A percentile compares a stretch with the other conserved stretches of the same genome.
phyloP scores from a whole-genome alignment of 192 early-diverging fungal genomes.

The Piromyces finnis region DNA sequence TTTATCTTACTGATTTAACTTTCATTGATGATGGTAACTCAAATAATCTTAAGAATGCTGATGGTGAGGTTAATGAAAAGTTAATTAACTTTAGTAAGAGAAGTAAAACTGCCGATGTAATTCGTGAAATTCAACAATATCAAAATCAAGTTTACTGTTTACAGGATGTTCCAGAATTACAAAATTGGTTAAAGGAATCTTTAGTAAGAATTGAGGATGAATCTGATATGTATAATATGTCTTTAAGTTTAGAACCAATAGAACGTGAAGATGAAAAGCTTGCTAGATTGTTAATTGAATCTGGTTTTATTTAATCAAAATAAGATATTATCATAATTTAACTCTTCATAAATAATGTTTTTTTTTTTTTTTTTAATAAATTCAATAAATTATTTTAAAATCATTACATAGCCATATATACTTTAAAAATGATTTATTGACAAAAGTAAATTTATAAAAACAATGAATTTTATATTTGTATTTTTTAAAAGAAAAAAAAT shows the following conservation, averaged over 20 bases:
- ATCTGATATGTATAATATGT: constrained; percentile 57
- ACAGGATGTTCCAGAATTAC: constrained; percentile 60
- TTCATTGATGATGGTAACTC: constrained; percentile 40
- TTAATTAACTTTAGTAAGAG: constrained; percentile 78
- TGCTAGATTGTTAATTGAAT: constrained; percentile 51
- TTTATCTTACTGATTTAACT: constrained; percentile 64
- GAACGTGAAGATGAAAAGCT: constrained; percentile 66
- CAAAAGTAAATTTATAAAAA: too few relatives aligned
- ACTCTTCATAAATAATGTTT: too few relatives aligned
- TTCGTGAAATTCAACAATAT: constrained; percentile 57
- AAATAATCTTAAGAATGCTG: constrained; percentile 25
- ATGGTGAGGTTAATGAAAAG: constrained; percentile 9
- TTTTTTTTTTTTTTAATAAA: too few relatives aligned
- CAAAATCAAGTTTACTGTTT: constrained; percentile 58
- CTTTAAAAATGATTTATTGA: too few relatives aligned
- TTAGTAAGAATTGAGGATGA: constrained; percentile 49
- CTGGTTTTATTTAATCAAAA: constrained; percentile 45
- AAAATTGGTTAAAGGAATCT: constrained; percentile 39
- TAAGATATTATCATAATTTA: too few relatives aligned
- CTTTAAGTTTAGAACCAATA: constrained; percentile 59
- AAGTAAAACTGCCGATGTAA: constrained; percentile 32
- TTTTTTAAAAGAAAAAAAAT: too few relatives aligned
- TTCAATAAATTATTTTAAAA: too few relatives aligned
- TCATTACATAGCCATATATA: too few relatives aligned
- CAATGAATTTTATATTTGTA: too few relatives aligned